Conservation (phyloP, 495 filamentous ascomycete species). For the Trichocladium antarcticum region DNA sequence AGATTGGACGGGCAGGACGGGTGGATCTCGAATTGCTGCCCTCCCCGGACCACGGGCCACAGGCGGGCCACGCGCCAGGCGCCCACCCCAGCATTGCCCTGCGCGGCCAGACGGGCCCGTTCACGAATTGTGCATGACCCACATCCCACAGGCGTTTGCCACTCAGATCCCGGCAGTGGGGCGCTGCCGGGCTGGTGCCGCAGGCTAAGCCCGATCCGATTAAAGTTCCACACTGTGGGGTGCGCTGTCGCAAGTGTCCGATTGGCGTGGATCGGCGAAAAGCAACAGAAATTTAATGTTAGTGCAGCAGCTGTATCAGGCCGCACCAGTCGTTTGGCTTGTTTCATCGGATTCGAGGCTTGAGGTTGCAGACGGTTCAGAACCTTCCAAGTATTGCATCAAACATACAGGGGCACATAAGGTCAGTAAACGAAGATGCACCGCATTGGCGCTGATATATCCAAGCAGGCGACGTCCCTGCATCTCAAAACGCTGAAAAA, state of each 20-base stretch:
- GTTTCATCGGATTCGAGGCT: no score
- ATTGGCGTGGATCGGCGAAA: slow-evolving; percentile 3
- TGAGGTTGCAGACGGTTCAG: no score
- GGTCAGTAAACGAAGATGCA: no score
- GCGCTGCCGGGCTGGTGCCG: slow-evolving; percentile 1
- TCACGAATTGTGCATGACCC: not conserved
- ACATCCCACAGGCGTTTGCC: not conserved
- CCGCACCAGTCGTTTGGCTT: slow-evolving; percentile 7
- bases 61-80: not conserved
- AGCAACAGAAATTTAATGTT: slow-evolving; percentile 18
- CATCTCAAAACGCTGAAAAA: no score
- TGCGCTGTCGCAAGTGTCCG: slow-evolving; percentile 8
- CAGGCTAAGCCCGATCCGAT: slow-evolving; percentile 1
- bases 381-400: no score
- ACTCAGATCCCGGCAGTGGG: not conserved
- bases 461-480: no score
- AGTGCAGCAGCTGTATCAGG: slow-evolving; percentile 8
- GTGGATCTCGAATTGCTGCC: slow-evolving; percentile 27
- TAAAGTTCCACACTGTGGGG: not conserved
- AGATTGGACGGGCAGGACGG: slow-evolving; percentile 22
- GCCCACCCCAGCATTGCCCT: not conserved
- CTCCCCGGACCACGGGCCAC: not conserved
- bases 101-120: not conserved
- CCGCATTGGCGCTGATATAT: no score
- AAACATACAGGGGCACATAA: no score